Evolutionary conservation across 2,329 filamentous ascomycete genomes (phyloP).

Genomic region (Fusarium continuum): DNA sequence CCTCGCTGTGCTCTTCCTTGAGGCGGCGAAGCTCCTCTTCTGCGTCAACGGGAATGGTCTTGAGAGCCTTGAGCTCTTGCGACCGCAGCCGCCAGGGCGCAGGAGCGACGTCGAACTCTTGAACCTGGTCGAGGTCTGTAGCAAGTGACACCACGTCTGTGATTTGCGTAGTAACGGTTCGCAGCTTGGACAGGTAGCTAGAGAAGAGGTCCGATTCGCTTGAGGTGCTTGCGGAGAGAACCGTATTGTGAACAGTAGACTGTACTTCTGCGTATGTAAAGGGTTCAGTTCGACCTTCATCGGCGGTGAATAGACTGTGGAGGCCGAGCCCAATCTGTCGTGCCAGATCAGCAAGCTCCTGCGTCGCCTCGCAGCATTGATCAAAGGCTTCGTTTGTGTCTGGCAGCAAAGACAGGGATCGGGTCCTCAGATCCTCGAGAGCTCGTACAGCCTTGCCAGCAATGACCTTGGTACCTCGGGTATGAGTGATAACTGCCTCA

Average conservation of each 20-base stretch:
- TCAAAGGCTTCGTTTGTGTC: constrained; percentile 76
- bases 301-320: constrained; percentile 68
- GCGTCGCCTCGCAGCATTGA: constrained; percentile 70
- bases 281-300: constrained; percentile 75
- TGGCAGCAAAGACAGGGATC: constrained; percentile 76
- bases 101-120: constrained; percentile 79
- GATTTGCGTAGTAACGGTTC: constrained; percentile 69
- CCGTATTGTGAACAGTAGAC: constrained; percentile 66
- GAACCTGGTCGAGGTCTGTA: constrained; percentile 74
- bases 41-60: constrained; percentile 80
- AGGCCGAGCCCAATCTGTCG: constrained; percentile 74
- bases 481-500: constrained; percentile 77
- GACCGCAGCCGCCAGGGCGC: constrained; percentile 87
- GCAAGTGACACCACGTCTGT: constrained; percentile 76
- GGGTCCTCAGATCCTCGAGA: constrained; percentile 78
- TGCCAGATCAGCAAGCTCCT: constrained; percentile 72
- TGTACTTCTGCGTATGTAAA: constrained; percentile 74
- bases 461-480: constrained; percentile 84
- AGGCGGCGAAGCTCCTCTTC: constrained; percentile 85
- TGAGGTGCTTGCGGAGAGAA: constrained; percentile 57
- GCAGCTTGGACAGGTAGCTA: constrained; percentile 73
- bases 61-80: constrained; percentile 82
- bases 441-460: constrained; percentile 80
- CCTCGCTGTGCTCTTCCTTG: constrained; percentile 81
- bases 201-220: constrained; percentile 76